Evolutionary conservation across 805 yeast species (phyloP).

Genomic region (Zygosaccharomyces siamensis): DNA sequence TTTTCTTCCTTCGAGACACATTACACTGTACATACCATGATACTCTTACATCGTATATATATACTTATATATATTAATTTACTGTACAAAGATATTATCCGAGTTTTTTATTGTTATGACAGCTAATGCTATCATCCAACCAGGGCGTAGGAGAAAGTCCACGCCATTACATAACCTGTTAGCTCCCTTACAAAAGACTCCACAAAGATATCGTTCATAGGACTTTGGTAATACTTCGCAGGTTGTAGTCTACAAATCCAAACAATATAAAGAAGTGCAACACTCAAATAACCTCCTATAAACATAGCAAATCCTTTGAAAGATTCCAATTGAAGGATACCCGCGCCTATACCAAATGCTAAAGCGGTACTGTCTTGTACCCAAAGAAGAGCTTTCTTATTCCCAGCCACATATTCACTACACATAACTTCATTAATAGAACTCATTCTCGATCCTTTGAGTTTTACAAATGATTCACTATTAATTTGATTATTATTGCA

Average conservation of each 20-base stretch:
- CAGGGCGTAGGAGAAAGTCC: constrained; percentile 52
- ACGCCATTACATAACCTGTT: constrained; percentile 51
- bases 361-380: constrained; percentile 47
- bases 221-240: constrained; percentile 37
- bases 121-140: constrained; percentile 29
- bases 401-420: constrained; percentile 18
- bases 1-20: not conserved
- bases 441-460: constrained; percentile 4
- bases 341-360: constrained; percentile 50
- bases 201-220: constrained; percentile 40
- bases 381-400: constrained; percentile 25
- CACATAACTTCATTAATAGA: constrained; percentile 6
- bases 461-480: not conserved
- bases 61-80: constrained; percentile 8
- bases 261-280: constrained; percentile 33
- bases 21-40: constrained; percentile 13
- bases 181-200: constrained; percentile 45
- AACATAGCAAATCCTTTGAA: constrained; percentile 45
- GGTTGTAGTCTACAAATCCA: constrained; percentile 37
- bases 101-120: too few relatives aligned
- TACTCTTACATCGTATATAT: not conserved
- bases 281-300: constrained; percentile 33
- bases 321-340: constrained; percentile 49
- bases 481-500: not conserved
- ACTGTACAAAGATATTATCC: constrained; percentile 3